Percentiles rank a stretch among this genome's conserved stretches.
phyloP scores from a whole-genome alignment of 306 rosid species.

The Fragaria iinumae region DNA sequence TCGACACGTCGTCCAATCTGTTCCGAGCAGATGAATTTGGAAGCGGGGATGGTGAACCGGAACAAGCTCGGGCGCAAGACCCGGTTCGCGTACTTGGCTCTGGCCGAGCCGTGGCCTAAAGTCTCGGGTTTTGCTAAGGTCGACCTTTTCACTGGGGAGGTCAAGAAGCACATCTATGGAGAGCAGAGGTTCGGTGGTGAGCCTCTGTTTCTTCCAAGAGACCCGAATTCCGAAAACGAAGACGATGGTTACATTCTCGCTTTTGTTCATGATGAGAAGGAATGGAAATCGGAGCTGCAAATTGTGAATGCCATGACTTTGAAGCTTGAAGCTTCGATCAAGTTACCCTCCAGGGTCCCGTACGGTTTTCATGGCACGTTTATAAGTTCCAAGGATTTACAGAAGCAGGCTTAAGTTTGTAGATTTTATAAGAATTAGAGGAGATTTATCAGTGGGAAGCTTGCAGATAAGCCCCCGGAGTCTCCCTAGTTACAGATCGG shows the following conservation, averaged over 20 bases:
- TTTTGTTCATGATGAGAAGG: slow-evolving; percentile 87
- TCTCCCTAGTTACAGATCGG: slow-evolving; percentile 35
- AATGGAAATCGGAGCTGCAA: slow-evolving; percentile 72
- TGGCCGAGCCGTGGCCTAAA: slow-evolving; percentile 97
- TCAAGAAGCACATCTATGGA: slow-evolving; percentile 58
- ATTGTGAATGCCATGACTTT: slow-evolving; percentile 70
- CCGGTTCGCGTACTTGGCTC: slow-evolving; percentile 67
- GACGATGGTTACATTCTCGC: slow-evolving; percentile 78
- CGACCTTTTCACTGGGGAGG: slow-evolving; percentile 55
- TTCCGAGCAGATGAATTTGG: slow-evolving; percentile 64
- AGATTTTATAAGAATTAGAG: slow-evolving; percentile 16
- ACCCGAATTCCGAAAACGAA: slow-evolving; percentile 40
- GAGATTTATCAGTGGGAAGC: slow-evolving; percentile 80
- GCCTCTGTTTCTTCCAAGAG: slow-evolving; percentile 76
- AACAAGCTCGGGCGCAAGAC: slow-evolving; percentile 69
- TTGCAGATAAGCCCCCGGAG: slow-evolving; percentile 75
- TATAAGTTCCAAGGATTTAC: slow-evolving; percentile 55
- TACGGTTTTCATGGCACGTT: slow-evolving; percentile 97
- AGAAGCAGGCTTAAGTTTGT: slow-evolving; percentile 46
- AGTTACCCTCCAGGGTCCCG: slow-evolving; percentile 87
- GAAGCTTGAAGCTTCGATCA: slow-evolving; percentile 68
- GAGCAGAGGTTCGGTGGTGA: slow-evolving; percentile 72
- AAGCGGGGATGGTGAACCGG: slow-evolving; percentile 97
- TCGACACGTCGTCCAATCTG: slow-evolving; percentile 57
- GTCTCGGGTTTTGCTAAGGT: slow-evolving; percentile 93